A percentile compares a stretch with the other conserved stretches of the same genome.
phyloP scores from a whole-genome alignment of 2,329 filamentous ascomycete genomes.

The Clonostachys chloroleuca region DNA sequence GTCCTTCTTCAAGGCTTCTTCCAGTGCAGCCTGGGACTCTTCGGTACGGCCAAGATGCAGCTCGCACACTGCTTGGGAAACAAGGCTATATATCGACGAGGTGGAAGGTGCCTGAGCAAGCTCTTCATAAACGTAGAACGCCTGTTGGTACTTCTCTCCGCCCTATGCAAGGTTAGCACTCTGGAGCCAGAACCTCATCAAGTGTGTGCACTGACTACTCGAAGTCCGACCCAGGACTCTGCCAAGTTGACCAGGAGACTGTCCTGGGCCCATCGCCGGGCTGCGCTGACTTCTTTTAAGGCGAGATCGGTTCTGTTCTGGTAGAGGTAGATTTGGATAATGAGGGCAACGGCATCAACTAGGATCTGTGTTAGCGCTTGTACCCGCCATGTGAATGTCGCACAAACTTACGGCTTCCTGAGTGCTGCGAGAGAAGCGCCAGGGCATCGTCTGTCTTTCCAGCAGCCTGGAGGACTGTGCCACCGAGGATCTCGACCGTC shows the following conservation, averaged over 20 bases:
- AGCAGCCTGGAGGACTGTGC: constrained; percentile 75
- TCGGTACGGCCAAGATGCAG: constrained; percentile 84
- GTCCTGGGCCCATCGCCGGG: constrained; percentile 92
- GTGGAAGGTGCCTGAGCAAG: constrained; percentile 83
- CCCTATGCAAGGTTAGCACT: constrained; percentile 52
- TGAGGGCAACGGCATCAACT: constrained; percentile 77
- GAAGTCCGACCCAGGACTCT: constrained; percentile 89
- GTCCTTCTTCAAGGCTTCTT: constrained; percentile 74
- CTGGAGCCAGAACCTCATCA: background rate
- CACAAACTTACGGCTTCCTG: constrained; percentile 69
- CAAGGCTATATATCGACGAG: constrained; percentile 68
- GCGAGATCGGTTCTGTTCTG: constrained; percentile 92
- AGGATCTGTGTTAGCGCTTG: constrained; percentile 9
- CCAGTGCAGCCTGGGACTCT: constrained; percentile 82
- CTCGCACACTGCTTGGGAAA: constrained; percentile 87
- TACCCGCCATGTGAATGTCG: background rate
- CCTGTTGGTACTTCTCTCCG: constrained; percentile 91
- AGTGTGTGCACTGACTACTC: constrained; percentile 56
- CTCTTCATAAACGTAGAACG: constrained; percentile 97
- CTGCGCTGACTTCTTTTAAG: constrained; percentile 80
- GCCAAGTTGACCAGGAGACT: constrained; percentile 89
- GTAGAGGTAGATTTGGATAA: constrained; percentile 86
- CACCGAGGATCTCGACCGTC: constrained; percentile 75
- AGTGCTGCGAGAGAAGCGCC: constrained; percentile 73
- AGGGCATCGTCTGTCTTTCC: constrained; percentile 85